Evolutionary conservation across 2,329 filamentous ascomycete species (phyloP), one percentile per base, ranked within the genome.

Genomic region (Ophiostoma tasmaniense): DNA sequence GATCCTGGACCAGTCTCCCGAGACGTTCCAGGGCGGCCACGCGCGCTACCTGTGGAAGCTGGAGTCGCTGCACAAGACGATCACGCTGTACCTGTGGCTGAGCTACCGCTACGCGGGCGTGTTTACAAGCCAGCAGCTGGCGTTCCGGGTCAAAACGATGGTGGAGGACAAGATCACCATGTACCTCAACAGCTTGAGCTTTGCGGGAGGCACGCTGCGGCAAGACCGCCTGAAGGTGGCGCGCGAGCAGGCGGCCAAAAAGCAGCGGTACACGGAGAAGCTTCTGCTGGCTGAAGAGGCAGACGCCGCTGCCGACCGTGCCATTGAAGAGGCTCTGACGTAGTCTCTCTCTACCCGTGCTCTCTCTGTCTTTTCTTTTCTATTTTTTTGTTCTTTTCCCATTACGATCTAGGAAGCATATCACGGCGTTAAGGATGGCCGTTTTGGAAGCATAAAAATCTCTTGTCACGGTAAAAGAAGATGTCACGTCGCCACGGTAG

Each of bases 21-120:
- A 77, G 1, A 71, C 78, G 8, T 77, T 74, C n/a, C 74, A 79
- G 0, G 76, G 78, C 0, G 76, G 76, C 0, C 76, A 78, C 17
- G 79, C 83, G 67, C 77, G 81, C 0, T 91, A 92, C 73, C 82
- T 99, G 13, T 80, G 81, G 68, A 79, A 82, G 10, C 81, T 98
- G 25, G 95, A 99, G 77, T 77, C 81, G 2, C 82, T 99, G 20
- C 95, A 99, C 80, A 91, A 91, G 74, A 83, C 87, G 35, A 81
- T 99, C 50, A 92, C 94, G 62, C 81, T 93, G 64, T 99, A 98
- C 76, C 83, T 96, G 1, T 99, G 95, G 95, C 83, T 99, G 20
- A 94, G 91, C 74, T 98, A 94, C 78, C 89, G 94, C 7, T 96
- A 94, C 77, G 83, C 87, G 3, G 91, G 91, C 66, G 84, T 96